A percentile compares a stretch with the other conserved stretches of the same genome.
phyloP scores from a whole-genome alignment of 1,284 basidiomycete genomes.

The Takashimella tepidaria region DNA sequence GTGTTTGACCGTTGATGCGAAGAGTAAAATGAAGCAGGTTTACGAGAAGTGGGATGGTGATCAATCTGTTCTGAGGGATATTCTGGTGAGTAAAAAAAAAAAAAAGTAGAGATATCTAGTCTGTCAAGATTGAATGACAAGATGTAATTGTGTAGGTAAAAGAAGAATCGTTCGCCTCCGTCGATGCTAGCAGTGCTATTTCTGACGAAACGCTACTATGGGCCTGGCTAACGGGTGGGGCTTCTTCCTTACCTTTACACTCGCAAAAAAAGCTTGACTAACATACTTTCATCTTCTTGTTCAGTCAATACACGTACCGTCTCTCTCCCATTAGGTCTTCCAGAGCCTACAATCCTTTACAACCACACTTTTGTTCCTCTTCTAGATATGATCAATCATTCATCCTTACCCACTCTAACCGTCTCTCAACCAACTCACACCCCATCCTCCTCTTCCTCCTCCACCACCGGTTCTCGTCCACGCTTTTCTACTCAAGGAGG shows the following conservation, averaged over 20 bases:
- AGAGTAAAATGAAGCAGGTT: constrained; percentile 52
- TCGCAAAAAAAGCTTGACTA: neutral
- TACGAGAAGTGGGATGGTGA: constrained; percentile 58
- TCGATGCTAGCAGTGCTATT: constrained; percentile 10
- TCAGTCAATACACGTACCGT: constrained; percentile 83
- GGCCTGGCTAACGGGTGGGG: constrained; percentile 77
- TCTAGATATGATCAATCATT: constrained; percentile 80
- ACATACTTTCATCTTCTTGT: too few species aligned
- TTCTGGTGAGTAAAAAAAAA: constrained; percentile 39
- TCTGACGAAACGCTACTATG: constrained; percentile 58
- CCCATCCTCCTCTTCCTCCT: constrained; percentile 16
- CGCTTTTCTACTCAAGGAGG: constrained; percentile 25
- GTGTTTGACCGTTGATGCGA: constrained; percentile 55
- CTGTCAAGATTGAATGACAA: too few species aligned
- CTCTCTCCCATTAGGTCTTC: constrained; percentile 62
- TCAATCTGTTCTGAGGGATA: constrained; percentile 48
- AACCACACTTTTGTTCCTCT: constrained; percentile 80
- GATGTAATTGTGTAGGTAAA: too few species aligned
- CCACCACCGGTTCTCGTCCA: neutral
- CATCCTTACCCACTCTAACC: constrained; percentile 28
- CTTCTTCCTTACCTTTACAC: neutral
- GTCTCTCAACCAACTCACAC: constrained; percentile 24
- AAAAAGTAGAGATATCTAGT: constrained; percentile 1
- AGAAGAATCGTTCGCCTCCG: constrained; percentile 5
- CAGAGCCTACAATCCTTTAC: constrained; percentile 52